These are phyloP conservation scores for Physcomitrellopsis africana DNA, from an alignment of 225 moss, liverwort and hornwort genomes.

Conservation along the genomic window DNA sequence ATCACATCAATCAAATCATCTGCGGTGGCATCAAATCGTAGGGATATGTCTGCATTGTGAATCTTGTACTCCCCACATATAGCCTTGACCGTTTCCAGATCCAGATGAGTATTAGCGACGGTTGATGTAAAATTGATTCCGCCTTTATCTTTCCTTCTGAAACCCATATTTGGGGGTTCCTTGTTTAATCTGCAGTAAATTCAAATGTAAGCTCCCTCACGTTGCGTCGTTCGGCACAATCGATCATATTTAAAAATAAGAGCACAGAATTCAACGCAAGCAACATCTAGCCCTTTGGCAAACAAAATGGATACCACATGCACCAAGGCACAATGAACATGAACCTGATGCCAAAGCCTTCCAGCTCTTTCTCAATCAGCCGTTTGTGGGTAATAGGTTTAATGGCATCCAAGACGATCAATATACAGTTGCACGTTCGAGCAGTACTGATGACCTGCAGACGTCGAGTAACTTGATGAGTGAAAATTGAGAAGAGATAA, in stretches of 20 bases:
- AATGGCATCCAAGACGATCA: slow-evolving; percentile 93
- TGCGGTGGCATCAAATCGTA: slow-evolving; percentile 87
- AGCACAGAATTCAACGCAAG: background rate
- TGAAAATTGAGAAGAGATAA: slow-evolving; percentile 4
- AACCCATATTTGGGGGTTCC: slow-evolving; percentile 78
- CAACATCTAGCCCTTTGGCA: background rate
- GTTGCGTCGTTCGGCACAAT: background rate
- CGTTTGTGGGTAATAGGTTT: slow-evolving; percentile 96
- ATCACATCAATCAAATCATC: slow-evolving; percentile 95
- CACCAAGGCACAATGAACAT: background rate
- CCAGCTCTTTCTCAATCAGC: slow-evolving; percentile 92
- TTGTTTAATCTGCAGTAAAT: slow-evolving; percentile 59
- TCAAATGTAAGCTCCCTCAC: slow-evolving; percentile 15
- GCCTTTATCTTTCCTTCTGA: slow-evolving; percentile 92
- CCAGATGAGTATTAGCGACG: slow-evolving; percentile 69
- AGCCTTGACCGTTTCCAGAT: slow-evolving; percentile 93
- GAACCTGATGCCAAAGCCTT: slow-evolving; percentile 92
- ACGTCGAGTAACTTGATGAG: background rate
- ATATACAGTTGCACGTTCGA: slow-evolving; percentile 90
- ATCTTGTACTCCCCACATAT: slow-evolving; percentile 95
- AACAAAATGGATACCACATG: background rate
- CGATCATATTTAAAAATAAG: background rate
- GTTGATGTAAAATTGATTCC: slow-evolving; percentile 93
- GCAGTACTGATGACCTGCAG: slow-evolving; percentile 88
- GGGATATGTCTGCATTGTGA: slow-evolving; percentile 88